phyloP scores from a whole-genome alignment of 208 protist genomes.

The Porcisia hertigi region DNA sequence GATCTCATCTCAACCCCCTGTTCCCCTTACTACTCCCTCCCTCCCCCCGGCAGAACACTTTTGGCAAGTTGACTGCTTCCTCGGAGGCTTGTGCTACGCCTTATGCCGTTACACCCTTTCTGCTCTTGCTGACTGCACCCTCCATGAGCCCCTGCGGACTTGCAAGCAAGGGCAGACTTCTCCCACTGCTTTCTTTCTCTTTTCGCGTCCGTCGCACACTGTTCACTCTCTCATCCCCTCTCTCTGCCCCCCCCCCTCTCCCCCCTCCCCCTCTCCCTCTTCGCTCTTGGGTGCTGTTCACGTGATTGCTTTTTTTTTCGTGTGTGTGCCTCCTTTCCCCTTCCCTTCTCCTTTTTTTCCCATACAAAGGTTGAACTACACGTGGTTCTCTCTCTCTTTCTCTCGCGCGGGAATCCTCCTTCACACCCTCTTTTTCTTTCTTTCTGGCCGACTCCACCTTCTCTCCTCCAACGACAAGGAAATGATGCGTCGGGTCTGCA shows the following conservation, averaged over 20 bases:
- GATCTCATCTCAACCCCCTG: neutral
- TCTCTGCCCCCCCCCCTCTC: neutral
- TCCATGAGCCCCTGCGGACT: neutral
- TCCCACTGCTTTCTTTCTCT: neutral
- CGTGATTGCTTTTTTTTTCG: neutral
- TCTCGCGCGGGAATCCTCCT: no score
- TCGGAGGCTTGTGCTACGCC: neutral
- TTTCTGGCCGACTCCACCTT: neutral
- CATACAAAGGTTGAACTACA: no score
- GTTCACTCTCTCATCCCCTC: neutral
- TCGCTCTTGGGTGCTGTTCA: neutral
- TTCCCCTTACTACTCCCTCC: no score
- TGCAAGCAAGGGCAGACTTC: neutral
- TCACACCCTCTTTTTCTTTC: no score
- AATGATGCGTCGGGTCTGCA: slow-evolving; percentile 52
- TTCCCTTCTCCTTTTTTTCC: slow-evolving; percentile 1
- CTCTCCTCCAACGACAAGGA: slow-evolving; percentile 3
- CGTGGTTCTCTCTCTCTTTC: no score
- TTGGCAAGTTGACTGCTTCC: neutral
- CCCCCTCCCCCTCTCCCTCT: neutral
- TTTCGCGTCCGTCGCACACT: neutral
- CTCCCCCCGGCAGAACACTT: neutral
- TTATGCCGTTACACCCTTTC: neutral
- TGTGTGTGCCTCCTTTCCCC: slow-evolving; percentile 3
- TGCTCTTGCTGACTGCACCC: neutral